Evolutionary conservation across 768 basidiomycete species (phyloP).

Genomic region (Leucocoprinus leucothites): DNA sequence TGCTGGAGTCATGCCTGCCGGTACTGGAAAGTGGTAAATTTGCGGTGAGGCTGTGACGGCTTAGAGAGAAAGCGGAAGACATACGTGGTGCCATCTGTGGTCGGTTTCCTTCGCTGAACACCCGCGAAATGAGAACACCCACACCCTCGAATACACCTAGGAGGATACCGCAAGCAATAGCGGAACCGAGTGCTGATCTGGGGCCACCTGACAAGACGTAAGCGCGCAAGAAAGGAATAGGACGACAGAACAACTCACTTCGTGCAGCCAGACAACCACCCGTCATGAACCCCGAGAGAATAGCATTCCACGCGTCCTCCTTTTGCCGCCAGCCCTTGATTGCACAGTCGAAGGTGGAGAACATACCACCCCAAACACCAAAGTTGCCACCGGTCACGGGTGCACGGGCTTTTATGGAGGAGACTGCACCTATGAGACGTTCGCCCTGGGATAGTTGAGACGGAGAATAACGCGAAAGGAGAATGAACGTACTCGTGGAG

Average conservation of each 20-base stretch:
- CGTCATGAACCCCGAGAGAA: constrained; percentile 97
- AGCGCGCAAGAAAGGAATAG: constrained; percentile 6
- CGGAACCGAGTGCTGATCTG: constrained; percentile 85
- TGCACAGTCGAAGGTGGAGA: constrained; percentile 97
- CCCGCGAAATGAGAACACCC: constrained; percentile 86
- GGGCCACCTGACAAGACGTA: constrained; percentile 70
- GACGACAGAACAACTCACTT: constrained; percentile 56
- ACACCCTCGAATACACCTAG: constrained; percentile 95
- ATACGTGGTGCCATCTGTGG: constrained; percentile 78
- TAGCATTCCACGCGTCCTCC: constrained; percentile 99
- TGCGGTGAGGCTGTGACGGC: constrained; percentile 31
- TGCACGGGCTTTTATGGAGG: constrained; percentile 96
- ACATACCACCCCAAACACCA: constrained; percentile 96
- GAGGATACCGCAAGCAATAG: constrained; percentile 92
- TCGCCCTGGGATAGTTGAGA: constrained; percentile 63
- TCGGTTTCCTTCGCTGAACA: constrained; percentile 80
- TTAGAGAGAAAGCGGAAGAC: constrained; percentile 27
- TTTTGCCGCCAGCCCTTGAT: constrained; percentile 97
- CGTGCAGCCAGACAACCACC: constrained; percentile 93
- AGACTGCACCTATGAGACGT: constrained; percentile 88
- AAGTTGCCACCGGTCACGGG: constrained; percentile 98
- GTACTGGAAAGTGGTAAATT: too few relatives aligned
- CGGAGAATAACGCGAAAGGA: constrained; percentile 8
- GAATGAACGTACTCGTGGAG: constrained; percentile 69
- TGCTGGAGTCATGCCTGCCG: constrained; percentile 54